phyloP scores from a whole-genome alignment of 1,139 yeast species.

The Debaryomyces sp. region DNA sequence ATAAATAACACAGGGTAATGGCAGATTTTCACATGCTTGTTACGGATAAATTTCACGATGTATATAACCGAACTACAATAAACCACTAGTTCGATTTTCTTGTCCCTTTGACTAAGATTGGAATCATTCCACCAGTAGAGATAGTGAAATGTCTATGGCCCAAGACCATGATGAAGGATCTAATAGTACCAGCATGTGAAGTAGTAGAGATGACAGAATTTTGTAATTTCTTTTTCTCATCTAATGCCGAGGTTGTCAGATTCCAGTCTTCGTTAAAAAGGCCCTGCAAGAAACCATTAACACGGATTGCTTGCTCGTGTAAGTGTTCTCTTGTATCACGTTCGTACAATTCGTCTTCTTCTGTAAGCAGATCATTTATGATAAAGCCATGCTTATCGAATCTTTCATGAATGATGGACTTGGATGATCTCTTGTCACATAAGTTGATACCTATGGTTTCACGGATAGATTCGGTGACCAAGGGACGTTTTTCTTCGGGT shows the following conservation, averaged over 20 bases:
- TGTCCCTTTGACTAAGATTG: constrained; percentile 53
- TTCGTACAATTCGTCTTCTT: constrained; percentile 48
- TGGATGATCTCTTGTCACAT: constrained; percentile 60
- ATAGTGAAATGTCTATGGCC: constrained; percentile 58
- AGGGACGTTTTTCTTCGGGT: constrained; percentile 24
- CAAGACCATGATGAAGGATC: constrained; percentile 53
- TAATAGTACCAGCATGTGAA: constrained; percentile 65
- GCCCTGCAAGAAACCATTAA: constrained; percentile 47
- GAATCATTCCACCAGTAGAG: constrained; percentile 61
- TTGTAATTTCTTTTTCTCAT: constrained; percentile 23
- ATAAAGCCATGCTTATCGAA: constrained; percentile 39
- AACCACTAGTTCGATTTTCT: constrained; percentile 13
- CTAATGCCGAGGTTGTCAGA: constrained; percentile 18
- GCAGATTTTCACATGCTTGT: not conserved
- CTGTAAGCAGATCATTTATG: constrained; percentile 49
- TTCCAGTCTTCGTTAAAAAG: constrained; percentile 42
- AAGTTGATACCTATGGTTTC: constrained; percentile 70
- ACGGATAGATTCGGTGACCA: constrained; percentile 64
- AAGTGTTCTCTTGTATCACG: constrained; percentile 52
- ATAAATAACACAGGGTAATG: not conserved
- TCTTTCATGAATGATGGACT: constrained; percentile 42
- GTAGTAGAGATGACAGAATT: constrained; percentile 50
- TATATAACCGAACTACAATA: not conserved
- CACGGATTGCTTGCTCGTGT: constrained; percentile 50
- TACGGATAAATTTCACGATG: not conserved